These are phyloP conservation scores for Wickerhamiella slavikovae DNA, from an alignment of 805 yeast species.

Conservation along the genomic window DNA sequence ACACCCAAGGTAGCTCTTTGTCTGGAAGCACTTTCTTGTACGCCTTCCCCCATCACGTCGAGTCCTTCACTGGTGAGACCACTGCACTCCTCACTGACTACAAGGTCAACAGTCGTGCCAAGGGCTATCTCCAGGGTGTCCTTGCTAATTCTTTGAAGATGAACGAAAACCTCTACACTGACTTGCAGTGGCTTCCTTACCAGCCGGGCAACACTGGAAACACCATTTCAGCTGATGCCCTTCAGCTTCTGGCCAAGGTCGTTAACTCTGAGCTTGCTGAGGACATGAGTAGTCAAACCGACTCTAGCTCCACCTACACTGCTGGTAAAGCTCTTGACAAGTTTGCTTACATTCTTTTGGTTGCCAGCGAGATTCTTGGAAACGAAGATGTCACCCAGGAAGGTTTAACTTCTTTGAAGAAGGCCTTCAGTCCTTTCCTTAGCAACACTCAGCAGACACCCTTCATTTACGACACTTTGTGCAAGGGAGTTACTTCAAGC, in stretches of 20 bases:
- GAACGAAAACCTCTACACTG: constrained; percentile 22
- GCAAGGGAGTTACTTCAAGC: constrained; percentile 22
- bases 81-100: constrained; percentile 13
- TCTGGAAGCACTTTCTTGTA: constrained; percentile 26
- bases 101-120: constrained; percentile 28
- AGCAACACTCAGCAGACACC: constrained; percentile 51
- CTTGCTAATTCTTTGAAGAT: constrained; percentile 16
- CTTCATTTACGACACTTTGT: constrained; percentile 54
- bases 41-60: constrained; percentile 49
- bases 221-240: constrained; percentile 20
- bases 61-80: constrained; percentile 21
- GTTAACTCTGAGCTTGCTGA: constrained; percentile 33
- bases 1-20: constrained; percentile 29
- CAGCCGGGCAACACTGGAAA: constrained; percentile 18
- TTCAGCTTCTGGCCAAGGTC: constrained; percentile 23
- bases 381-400: constrained; percentile 30
- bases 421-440: constrained; percentile 50
- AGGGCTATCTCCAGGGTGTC: constrained; percentile 22
- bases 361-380: constrained; percentile 41
- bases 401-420: constrained; percentile 37
- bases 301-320: constrained; percentile 72
- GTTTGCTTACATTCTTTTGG: constrained; percentile 70
- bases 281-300: constrained; percentile 35
- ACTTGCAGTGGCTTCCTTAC: constrained; percentile 40
- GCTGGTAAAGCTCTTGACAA: constrained; percentile 79